Evolutionary conservation across 805 yeast genomes (phyloP).

Genomic region (Lipomyces oligophaga): DNA sequence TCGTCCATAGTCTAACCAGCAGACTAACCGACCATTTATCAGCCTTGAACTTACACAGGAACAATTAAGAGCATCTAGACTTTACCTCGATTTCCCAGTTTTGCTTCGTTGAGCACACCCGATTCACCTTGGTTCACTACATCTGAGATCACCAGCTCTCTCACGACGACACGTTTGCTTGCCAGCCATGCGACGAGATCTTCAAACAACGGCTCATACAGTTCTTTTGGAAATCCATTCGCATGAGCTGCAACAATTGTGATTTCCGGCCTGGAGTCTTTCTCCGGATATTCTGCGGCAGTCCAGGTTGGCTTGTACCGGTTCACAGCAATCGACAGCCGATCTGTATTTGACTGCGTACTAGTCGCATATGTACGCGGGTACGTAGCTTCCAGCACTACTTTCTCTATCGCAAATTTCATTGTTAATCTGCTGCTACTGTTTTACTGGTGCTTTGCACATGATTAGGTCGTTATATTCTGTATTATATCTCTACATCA

Average conservation of each 20-base stretch:
- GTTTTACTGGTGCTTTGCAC: too few species aligned
- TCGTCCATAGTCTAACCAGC: constrained; percentile 24
- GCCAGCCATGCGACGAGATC: neutral
- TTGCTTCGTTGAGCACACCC: constrained; percentile 21
- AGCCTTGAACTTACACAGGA: neutral
- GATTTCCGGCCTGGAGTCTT: too few species aligned
- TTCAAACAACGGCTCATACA: constrained; percentile 14
- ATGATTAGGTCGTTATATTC: too few species aligned
- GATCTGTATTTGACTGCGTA: too few species aligned
- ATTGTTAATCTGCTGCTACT: too few species aligned
- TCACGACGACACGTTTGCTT: neutral
- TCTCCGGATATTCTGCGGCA: too few species aligned
- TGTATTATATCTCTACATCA: too few species aligned
- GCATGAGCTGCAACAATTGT: constrained; percentile 19
- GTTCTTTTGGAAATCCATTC: constrained; percentile 22
- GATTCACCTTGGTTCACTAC: constrained; percentile 28
- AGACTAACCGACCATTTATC: neutral
- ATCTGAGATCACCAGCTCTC: constrained; percentile 18
- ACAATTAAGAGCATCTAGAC: neutral
- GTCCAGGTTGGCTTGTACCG: too few species aligned
- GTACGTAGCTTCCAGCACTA: too few species aligned
- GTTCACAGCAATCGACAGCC: too few species aligned
- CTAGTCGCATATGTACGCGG: too few species aligned
- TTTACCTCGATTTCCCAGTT: constrained; percentile 28
- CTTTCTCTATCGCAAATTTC: too few species aligned